Conservation (phyloP, 306 rosid genomes). For the Vicia villosa region DNA sequence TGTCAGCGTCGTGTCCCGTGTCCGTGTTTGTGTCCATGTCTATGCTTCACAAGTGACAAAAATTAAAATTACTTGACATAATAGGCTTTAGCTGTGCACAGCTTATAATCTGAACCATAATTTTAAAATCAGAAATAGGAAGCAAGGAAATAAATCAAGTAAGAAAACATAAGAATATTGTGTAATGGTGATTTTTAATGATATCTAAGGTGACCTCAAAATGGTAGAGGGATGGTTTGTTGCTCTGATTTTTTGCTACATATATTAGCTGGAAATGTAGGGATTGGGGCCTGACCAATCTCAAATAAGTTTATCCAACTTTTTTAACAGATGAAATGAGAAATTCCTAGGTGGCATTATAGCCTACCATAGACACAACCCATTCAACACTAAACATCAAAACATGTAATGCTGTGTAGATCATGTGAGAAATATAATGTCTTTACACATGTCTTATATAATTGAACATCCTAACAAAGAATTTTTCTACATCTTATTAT, state of each 20-base stretch:
- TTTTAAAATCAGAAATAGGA: constrained; percentile 12
- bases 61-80: neutral
- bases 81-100: neutral
- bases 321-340: neutral
- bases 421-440: constrained; percentile 14
- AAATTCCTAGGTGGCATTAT: constrained; percentile 11
- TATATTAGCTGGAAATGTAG: neutral
- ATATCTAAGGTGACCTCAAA: constrained; percentile 7
- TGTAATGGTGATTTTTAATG: neutral
- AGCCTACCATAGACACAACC: constrained; percentile 2
- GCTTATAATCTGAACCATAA: neutral
- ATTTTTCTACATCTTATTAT: constrained; percentile 13
- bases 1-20: no score
- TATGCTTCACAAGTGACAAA: no score
- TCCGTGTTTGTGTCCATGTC: no score
- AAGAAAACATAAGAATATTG: neutral
- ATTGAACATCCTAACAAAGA: neutral
- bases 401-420: constrained; percentile 2
- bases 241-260: constrained; percentile 2
- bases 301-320: neutral
- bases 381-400: constrained; percentile 10
- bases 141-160: constrained; percentile 10
- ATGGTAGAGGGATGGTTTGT: constrained; percentile 1
- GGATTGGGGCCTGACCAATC: neutral
- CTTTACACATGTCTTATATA: neutral